phyloP scores from a whole-genome alignment of 1,139 yeast species.

The Blastobotrys niveus region DNA sequence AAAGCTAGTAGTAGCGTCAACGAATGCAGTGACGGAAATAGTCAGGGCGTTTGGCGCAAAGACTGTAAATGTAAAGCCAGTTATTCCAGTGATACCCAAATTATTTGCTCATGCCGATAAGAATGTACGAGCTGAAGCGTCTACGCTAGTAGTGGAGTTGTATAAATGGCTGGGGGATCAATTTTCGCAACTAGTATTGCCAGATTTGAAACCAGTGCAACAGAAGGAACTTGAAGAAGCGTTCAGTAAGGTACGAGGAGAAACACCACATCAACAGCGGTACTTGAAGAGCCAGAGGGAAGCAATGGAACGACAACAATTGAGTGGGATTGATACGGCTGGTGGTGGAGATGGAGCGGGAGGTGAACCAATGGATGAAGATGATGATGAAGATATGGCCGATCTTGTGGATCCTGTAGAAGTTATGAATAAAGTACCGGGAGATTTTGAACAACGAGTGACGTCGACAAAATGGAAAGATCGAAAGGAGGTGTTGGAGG shows the following conservation, averaged over 20 bases:
- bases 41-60: constrained; percentile 66
- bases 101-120: constrained; percentile 83
- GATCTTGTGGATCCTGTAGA: constrained; percentile 54
- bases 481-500: constrained; percentile 79
- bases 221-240: constrained; percentile 74
- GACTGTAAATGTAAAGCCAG: constrained; percentile 54
- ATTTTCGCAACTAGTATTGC: constrained; percentile 54
- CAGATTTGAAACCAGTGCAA: constrained; percentile 82
- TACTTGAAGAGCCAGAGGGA: constrained; percentile 49
- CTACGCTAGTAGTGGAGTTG: constrained; percentile 61
- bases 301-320: constrained; percentile 31
- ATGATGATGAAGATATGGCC: constrained; percentile 45
- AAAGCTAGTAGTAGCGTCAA: constrained; percentile 68
- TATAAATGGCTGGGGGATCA: constrained; percentile 73
- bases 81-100: constrained; percentile 57
- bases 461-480: constrained; percentile 82
- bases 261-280: constrained; percentile 51
- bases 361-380: constrained; percentile 39
- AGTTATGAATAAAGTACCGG: constrained; percentile 61
- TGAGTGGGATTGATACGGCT: constrained; percentile 23
- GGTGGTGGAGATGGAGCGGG: constrained; percentile 28
- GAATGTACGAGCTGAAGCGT: constrained; percentile 77
- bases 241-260: constrained; percentile 50
- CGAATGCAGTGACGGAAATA: constrained; percentile 50
- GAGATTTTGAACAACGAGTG: constrained; percentile 50